Evolutionary conservation across 2,329 filamentous ascomycete species (phyloP).

Genomic region (Chaetomium strumarium): DNA sequence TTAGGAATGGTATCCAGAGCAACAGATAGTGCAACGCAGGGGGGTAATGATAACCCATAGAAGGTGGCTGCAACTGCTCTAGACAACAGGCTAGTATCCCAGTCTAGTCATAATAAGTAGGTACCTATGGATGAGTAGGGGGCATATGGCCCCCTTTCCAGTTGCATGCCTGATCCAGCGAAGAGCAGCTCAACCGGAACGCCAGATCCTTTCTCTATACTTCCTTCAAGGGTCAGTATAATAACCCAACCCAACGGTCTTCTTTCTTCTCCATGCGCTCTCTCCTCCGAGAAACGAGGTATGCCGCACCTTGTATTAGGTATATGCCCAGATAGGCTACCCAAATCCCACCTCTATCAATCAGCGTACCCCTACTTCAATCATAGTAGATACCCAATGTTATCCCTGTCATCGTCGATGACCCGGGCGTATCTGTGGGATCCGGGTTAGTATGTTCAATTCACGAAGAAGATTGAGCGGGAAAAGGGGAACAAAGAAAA

Average conservation of each 20-base stretch:
- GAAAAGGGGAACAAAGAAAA: slow-evolving; percentile 15
- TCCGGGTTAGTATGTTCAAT: slow-evolving; percentile 16
- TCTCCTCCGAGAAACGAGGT: not conserved
- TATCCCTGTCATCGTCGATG: slow-evolving; percentile 56
- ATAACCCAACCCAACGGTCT: not conserved
- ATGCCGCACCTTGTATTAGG: not conserved
- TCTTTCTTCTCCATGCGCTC: not conserved
- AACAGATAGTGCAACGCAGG: no score
- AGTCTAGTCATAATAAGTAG: no score
- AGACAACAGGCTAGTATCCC: no score
- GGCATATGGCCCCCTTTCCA: no score
- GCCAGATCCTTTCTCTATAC: not conserved
- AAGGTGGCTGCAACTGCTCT: no score
- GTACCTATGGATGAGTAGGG: no score
- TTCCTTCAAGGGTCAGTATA: not conserved
- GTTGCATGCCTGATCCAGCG: no score
- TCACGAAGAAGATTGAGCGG: not conserved
- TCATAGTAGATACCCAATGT: slow-evolving; percentile 46
- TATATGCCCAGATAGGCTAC: not conserved
- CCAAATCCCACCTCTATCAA: not conserved
- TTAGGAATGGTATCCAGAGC: no score
- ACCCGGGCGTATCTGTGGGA: slow-evolving; percentile 55
- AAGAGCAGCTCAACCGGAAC: no score
- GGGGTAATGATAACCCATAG: no score
- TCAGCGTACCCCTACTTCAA: not conserved